These are phyloP conservation scores for Phytophthora meadii DNA, from an alignment of 352 stramenopile species.

Conservation along the genomic window DNA sequence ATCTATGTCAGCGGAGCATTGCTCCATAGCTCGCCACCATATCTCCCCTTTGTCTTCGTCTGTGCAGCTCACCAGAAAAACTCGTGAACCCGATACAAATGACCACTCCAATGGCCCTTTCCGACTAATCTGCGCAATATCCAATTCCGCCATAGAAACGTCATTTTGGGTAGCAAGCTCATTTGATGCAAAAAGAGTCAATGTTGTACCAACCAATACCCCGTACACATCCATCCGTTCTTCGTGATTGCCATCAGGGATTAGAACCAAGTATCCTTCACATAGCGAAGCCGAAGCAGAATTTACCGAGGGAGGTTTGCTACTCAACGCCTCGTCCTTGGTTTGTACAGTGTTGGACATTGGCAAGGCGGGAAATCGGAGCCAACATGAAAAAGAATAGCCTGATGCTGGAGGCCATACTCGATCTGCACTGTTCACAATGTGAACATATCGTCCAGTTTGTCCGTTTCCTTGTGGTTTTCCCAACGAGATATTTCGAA, in stretches of 20 bases:
- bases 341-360: background rate
- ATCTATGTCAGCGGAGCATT: conserved; percentile 46
- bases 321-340: background rate
- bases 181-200: conserved; percentile 64
- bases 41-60: conserved; percentile 47
- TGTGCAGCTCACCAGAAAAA: conserved; percentile 41
- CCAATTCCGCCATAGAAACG: conserved; percentile 42
- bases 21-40: conserved; percentile 69
- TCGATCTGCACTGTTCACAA: conserved; percentile 66
- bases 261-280: conserved; percentile 60
- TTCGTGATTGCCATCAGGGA: conserved; percentile 46
- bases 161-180: conserved; percentile 42
- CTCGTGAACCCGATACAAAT: conserved; percentile 54
- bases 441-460: conserved; percentile 69
- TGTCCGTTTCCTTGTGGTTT: conserved; percentile 57
- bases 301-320: background rate
- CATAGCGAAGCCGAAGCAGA: conserved; percentile 54
- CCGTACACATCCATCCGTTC: conserved; percentile 52
- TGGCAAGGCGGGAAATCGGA: conserved; percentile 51
- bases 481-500: conserved; percentile 64
- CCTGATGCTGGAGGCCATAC: conserved; percentile 74
- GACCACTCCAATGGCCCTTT: conserved; percentile 49
- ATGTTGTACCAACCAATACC: conserved; percentile 62
- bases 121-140: conserved; percentile 49
- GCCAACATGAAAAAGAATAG: conserved; percentile 83